Percentiles rank a stretch among this genome's conserved stretches.
These are phyloP conservation scores for Arthrobotrys sinensis DNA, from an alignment of 2,329 filamentous ascomycete species.

Conservation along the genomic window DNA sequence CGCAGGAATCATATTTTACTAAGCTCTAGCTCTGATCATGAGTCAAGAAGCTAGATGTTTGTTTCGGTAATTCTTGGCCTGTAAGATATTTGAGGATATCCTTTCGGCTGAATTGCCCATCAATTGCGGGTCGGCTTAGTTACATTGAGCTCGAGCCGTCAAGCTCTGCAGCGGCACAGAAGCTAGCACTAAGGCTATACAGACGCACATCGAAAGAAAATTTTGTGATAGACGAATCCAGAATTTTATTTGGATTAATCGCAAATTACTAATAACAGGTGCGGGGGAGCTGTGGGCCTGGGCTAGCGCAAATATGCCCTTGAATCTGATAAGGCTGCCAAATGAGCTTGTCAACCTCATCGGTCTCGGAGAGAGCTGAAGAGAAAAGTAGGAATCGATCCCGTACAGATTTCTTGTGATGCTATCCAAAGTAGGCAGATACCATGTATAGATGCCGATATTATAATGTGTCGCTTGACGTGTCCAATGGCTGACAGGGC, in stretches of 20 bases:
- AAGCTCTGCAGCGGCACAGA: conserved; percentile 5
- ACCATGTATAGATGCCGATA: conserved; percentile 25
- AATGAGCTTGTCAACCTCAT: conserved; percentile 50
- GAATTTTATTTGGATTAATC: too few relatives aligned
- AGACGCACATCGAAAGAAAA: conserved; percentile 3
- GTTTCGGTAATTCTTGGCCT: conserved; percentile 3
- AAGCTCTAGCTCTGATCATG: conserved; percentile 12
- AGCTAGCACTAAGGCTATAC: not conserved
- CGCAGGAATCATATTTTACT: conserved; percentile 9
- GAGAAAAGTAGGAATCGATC: conserved; percentile 40
- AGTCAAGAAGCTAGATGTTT: conserved; percentile 5
- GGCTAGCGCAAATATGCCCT: not conserved
- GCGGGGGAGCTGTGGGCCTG: not conserved
- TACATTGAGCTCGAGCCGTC: not conserved
- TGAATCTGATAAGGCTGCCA: conserved; percentile 38
- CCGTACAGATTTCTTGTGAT: not conserved
- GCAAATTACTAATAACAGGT: not conserved
- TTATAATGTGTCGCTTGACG: conserved; percentile 44
- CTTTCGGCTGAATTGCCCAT: conserved; percentile 23
- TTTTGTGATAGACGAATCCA: conserved; percentile 5
- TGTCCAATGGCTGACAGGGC: conserved; percentile 39
- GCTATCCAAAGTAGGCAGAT: conserved; percentile 29
- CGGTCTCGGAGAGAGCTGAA: conserved; percentile 23
- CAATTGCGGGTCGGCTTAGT: conserved; percentile 12
- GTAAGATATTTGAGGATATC: conserved; percentile 1